Evolutionary conservation across 257 asterid species (phyloP), one percentile per base, ranked within the genome.

Genomic region (Plantago ovata): DNA sequence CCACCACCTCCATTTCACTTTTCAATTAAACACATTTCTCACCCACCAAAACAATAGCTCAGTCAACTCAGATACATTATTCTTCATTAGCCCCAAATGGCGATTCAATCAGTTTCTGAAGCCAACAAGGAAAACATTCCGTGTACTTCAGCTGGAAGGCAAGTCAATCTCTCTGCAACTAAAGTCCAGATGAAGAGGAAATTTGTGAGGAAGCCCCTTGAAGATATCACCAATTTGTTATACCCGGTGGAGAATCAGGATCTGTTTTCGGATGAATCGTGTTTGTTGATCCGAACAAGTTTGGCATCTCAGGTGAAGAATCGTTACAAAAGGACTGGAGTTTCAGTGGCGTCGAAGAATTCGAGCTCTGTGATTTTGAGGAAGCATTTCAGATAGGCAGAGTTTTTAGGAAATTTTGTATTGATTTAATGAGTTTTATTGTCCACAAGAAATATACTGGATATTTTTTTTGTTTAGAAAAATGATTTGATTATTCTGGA

Each of bases 341-440:
- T 49, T 49, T 49, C 55, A 3, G 36, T 28, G 16, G 24, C 33
- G 55, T 49, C 36, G 33, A 49, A 49, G 36, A 49, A 49, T 21
- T 49, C 36, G 55, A 21, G 55, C 10, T 49, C 55, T 49, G 36
- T 19, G n/a, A 21, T 21, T 3, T 49, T 49, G 7, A 49, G 55
- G 28, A 49, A 49, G 55, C 55, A 49, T 49, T 49, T 49, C 36
- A 24, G 55, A 49, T 49, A 49, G 36, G 28, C 28, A 13, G 23
- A 48, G 32, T 24, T 10, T 9, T 11, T 49, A 3, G 6, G 36
- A 49, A 28, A 28, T 28, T 28, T 28, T 28, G 0, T 16, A 14
- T 3, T 46, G 7, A 9, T 12, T 13, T 44, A 14, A 13, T 19
- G 53, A 47, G 12, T 48, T 48, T 10, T 15, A 46, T 20, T 48